Evolutionary conservation across 176 grass and related monocot species (phyloP).

Genomic region (Puccinellia tenuiflora): DNA sequence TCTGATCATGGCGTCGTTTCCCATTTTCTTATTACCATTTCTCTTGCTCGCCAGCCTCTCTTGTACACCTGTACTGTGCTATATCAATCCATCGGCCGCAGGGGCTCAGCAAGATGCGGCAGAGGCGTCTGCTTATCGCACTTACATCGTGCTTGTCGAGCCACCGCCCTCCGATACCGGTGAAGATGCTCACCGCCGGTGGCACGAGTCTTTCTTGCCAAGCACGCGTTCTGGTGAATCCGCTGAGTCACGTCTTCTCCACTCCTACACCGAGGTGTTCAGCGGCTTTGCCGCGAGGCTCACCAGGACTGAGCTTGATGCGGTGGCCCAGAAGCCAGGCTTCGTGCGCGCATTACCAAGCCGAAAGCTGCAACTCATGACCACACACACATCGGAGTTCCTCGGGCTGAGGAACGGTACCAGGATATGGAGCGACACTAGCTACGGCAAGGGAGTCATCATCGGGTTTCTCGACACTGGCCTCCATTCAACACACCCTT

Average conservation of each 20-base stretch:
- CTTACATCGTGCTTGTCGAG: constrained; percentile 17
- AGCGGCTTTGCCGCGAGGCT: constrained; percentile 25
- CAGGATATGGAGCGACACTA: background rate
- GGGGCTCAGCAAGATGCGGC: background rate
- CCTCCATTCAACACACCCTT: background rate
- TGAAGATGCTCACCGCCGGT: background rate
- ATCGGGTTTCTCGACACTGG: constrained; percentile 45
- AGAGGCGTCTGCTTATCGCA: background rate
- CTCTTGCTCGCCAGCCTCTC: background rate
- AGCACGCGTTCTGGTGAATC: background rate
- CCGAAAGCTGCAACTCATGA: background rate
- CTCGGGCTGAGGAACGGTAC: background rate
- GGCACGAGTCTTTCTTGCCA: constrained; percentile 41
- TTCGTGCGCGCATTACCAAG: constrained; percentile 32
- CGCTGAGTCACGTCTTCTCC: constrained; percentile 13
- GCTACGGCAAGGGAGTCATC: constrained; percentile 32
- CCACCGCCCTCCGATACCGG: background rate
- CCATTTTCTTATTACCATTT: background rate
- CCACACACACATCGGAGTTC: constrained; percentile 30
- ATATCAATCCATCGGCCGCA: background rate
- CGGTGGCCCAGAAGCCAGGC: constrained; percentile 7
- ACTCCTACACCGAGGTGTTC: constrained; percentile 37
- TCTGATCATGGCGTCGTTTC: background rate
- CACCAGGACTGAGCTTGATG: background rate
- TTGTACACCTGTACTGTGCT: background rate